These are phyloP conservation scores for Pyrenophora seminiperda DNA, from an alignment of 2,329 filamentous ascomycete species.

Conservation along the genomic window DNA sequence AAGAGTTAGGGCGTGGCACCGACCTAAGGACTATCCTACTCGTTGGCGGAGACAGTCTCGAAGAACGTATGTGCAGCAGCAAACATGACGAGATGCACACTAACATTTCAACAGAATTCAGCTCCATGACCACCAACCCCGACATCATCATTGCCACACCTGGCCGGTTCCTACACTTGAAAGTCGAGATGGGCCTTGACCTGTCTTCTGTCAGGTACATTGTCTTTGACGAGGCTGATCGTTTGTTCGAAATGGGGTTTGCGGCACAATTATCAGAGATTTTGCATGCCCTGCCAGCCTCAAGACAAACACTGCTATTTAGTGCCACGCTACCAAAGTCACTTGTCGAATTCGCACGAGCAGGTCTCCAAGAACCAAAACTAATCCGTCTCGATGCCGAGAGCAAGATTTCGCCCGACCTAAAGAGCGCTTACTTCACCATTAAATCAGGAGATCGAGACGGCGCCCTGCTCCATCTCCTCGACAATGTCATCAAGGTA, in stretches of 20 bases:
- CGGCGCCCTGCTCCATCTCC: conserved; percentile 83
- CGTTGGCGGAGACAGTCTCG: conserved; percentile 92
- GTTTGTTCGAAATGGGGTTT: conserved; percentile 98
- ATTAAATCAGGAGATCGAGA: conserved; percentile 94
- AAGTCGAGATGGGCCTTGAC: conserved; percentile 94
- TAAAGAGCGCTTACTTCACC: conserved; percentile 94
- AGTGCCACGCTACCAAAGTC: conserved; percentile 94
- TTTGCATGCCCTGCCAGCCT: conserved; percentile 80
- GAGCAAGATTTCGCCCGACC: conserved; percentile 91
- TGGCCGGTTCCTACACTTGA: conserved; percentile 92
- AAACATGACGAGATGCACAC: neutral
- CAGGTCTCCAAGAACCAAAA: conserved; percentile 88
- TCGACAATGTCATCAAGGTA: conserved; percentile 92
- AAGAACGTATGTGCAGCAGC: conserved; percentile 64
- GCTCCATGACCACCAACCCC: conserved; percentile 88
- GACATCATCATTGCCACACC: conserved; percentile 98
- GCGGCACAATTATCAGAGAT: conserved; percentile 92
- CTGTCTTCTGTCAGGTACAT: conserved; percentile 91
- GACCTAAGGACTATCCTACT: conserved; percentile 89
- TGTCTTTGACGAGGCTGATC: conserved; percentile 96
- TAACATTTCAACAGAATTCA: conserved; percentile 64
- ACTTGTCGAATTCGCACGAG: conserved; percentile 92
- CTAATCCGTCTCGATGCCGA: conserved; percentile 91
- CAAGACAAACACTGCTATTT: conserved; percentile 89
- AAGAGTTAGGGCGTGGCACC: conserved; percentile 88